Evolutionary conservation across 2,329 filamentous ascomycete genomes (phyloP).

Genomic region (Torrubiella hemipterigena): DNA sequence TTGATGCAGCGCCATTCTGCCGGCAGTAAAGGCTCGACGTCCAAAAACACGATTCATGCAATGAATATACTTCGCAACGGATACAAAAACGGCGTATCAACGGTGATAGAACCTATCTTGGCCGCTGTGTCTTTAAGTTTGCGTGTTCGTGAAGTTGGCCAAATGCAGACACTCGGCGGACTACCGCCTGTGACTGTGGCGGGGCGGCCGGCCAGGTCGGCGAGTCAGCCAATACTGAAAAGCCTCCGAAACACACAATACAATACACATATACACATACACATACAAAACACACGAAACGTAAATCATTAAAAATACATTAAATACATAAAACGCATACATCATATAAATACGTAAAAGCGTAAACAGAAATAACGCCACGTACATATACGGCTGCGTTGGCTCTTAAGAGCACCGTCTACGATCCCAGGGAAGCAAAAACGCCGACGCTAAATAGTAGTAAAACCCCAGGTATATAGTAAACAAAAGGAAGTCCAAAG

Average conservation of each 20-base stretch:
- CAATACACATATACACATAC: slow-evolving; percentile 10
- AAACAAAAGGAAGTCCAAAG: slow-evolving; percentile 1
- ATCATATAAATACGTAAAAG: slow-evolving; percentile 3
- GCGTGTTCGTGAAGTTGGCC: too few species aligned
- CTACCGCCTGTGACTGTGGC: too few species aligned
- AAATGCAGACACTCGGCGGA: too few species aligned
- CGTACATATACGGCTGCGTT: slow-evolving; percentile 1
- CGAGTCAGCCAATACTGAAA: background rate
- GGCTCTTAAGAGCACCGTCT: slow-evolving; percentile 3
- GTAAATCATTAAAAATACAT: slow-evolving; percentile 8
- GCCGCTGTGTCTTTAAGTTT: too few species aligned
- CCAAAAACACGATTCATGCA: too few species aligned
- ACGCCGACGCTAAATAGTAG: slow-evolving; percentile 1
- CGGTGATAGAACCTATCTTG: too few species aligned
- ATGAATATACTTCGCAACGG: too few species aligned
- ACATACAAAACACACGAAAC: slow-evolving; percentile 11
- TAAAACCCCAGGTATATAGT: slow-evolving; percentile 1
- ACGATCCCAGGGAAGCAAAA: slow-evolving; percentile 1
- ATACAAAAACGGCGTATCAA: too few species aligned
- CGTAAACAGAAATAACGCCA: slow-evolving; percentile 1
- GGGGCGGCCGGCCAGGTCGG: background rate
- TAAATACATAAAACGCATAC: slow-evolving; percentile 8
- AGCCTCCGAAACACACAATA: slow-evolving; percentile 6
- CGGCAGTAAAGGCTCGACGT: background rate
- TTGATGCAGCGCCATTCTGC: background rate